These are phyloP conservation scores for Casuarina glauca DNA, from an alignment of 306 rosid species.

Conservation along the genomic window DNA sequence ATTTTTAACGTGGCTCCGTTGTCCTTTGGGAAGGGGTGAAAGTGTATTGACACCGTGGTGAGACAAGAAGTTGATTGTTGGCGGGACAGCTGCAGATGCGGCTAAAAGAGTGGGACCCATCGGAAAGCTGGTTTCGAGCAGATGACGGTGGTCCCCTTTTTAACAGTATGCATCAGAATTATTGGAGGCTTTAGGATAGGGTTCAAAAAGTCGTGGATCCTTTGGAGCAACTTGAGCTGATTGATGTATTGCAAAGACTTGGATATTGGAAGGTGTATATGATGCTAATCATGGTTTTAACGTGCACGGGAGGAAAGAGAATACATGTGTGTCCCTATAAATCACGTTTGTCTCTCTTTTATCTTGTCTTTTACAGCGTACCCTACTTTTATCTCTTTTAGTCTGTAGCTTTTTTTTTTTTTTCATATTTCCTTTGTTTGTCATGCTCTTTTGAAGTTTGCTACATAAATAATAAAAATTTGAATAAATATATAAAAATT, in stretches of 20 bases:
- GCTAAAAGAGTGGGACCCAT: constrained; percentile 83
- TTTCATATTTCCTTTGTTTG: too few species aligned
- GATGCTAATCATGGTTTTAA: not conserved
- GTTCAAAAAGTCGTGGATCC: not conserved
- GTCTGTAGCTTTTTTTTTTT: too few species aligned
- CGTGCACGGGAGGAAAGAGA: not conserved
- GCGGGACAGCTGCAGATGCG: constrained; percentile 96
- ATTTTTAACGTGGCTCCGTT: constrained; percentile 27
- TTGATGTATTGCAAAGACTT: constrained; percentile 22
- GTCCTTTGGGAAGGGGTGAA: constrained; percentile 78
- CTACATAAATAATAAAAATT: too few species aligned
- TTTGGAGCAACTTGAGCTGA: constrained; percentile 20
- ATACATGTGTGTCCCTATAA: not conserved
- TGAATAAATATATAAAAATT: too few species aligned
- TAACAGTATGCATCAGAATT: not conserved
- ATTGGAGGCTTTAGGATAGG: constrained; percentile 3
- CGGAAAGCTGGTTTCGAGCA: constrained; percentile 69
- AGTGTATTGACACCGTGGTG: constrained; percentile 83
- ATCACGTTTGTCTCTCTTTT: too few species aligned
- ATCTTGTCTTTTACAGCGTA: too few species aligned
- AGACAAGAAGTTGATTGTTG: constrained; percentile 61
- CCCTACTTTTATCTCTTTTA: too few species aligned
- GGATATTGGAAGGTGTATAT: not conserved
- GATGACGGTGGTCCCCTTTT: too few species aligned
- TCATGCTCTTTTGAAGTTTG: too few species aligned